phyloP scores from a whole-genome alignment of 768 basidiomycete genomes.

The Tremella mesenterica region DNA sequence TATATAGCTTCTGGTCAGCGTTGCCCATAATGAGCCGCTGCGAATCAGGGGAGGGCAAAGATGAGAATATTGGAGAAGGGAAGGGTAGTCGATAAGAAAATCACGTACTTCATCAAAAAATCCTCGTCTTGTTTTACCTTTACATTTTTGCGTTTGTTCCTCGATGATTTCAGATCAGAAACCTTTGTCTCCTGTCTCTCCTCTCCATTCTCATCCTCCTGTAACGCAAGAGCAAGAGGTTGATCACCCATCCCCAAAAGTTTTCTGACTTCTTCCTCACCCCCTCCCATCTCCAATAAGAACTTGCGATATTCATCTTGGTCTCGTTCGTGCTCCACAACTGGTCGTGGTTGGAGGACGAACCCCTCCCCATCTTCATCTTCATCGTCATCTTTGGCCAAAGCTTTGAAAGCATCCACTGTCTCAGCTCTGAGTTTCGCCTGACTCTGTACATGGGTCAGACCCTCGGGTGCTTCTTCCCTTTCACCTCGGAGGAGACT shows the following conservation, averaged over 20 bases:
- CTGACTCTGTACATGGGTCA: constrained; percentile 74
- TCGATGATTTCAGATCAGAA: constrained; percentile 53
- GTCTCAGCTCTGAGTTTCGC: constrained; percentile 66
- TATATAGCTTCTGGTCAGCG: constrained; percentile 62
- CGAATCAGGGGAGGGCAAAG: not conserved
- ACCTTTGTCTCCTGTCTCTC: constrained; percentile 49
- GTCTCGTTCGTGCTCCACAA: constrained; percentile 66
- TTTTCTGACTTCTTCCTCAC: constrained; percentile 57
- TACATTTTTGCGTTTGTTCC: constrained; percentile 34
- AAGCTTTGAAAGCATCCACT: constrained; percentile 66
- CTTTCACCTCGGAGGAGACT: constrained; percentile 34
- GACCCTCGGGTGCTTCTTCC: constrained; percentile 36
- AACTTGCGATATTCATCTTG: constrained; percentile 79
- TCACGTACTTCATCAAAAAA: constrained; percentile 75
- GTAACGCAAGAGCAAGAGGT: constrained; percentile 3
- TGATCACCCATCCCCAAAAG: constrained; percentile 51
- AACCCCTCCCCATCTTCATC: constrained; percentile 56
- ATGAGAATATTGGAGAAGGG: too few relatives aligned
- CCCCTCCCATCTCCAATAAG: constrained; percentile 62
- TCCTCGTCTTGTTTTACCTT: constrained; percentile 69
- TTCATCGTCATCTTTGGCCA: constrained; percentile 40
- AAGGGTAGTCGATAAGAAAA: not conserved
- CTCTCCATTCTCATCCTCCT: constrained; percentile 46
- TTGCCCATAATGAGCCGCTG: not conserved
- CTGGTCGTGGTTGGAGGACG: constrained; percentile 55